Percentiles rank a stretch among this genome's conserved stretches.
These are phyloP conservation scores for Albifimbria verrucaria DNA, from an alignment of 2,329 filamentous ascomycete species.

Conservation along the genomic window DNA sequence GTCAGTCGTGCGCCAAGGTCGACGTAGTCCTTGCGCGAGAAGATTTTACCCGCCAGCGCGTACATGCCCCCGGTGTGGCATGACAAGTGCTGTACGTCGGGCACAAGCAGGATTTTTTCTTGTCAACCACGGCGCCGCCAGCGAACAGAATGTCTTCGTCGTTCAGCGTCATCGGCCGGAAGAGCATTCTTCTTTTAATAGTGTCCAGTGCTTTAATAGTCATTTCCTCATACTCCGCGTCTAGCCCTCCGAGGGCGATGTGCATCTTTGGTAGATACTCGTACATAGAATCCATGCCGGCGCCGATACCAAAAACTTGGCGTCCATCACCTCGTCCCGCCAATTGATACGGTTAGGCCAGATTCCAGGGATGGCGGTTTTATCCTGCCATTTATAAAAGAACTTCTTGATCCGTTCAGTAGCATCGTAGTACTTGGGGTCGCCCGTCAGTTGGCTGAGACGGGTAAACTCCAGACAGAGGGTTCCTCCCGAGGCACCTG, in stretches of 20 bases:
- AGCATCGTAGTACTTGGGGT: conserved; percentile 73
- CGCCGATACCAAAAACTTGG: conserved; percentile 40
- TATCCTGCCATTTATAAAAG: conserved; percentile 61
- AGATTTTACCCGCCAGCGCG: conserved; percentile 61
- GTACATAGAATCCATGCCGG: conserved; percentile 48
- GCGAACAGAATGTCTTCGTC: conserved; percentile 60
- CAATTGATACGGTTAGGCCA: conserved; percentile 67
- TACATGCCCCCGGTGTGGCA: conserved; percentile 73
- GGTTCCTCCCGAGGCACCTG: conserved; percentile 54
- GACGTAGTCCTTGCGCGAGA: conserved; percentile 45
- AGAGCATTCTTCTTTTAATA: conserved; percentile 61
- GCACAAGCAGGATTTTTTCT: conserved; percentile 23
- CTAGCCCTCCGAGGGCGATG: conserved; percentile 61
- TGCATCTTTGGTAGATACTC: conserved; percentile 61
- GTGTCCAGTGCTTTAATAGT: conserved; percentile 61
- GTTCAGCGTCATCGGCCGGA: conserved; percentile 61
- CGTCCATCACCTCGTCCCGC: conserved; percentile 46
- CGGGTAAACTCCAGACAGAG: conserved; percentile 73
- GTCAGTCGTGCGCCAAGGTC: conserved; percentile 46
- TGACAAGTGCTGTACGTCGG: conserved; percentile 55
- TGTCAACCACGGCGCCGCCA: conserved; percentile 33
- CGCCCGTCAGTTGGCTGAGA: conserved; percentile 68
- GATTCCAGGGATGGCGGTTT: conserved; percentile 66
- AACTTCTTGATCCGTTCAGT: conserved; percentile 70
- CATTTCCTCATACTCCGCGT: conserved; percentile 61